Evolutionary conservation across 23 red algal genomes (phyloP).

Genomic region (Cyanidiococcus yangmingshanensis): DNA sequence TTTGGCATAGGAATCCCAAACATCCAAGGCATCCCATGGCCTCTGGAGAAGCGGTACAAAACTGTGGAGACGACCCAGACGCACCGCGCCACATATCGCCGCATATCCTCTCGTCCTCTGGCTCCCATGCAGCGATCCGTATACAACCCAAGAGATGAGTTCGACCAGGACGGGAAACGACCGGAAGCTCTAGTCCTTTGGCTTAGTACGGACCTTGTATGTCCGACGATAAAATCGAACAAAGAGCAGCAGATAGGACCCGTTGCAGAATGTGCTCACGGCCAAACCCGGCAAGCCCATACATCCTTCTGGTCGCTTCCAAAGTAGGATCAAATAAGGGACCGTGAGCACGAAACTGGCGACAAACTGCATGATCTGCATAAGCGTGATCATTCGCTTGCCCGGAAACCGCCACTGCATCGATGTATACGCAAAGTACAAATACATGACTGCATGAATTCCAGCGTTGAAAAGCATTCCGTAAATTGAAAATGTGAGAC

Average conservation of each 20-base stretch:
- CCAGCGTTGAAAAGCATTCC: constrained; percentile 83
- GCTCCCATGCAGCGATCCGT: no score
- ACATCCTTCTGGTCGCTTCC: constrained; percentile 13
- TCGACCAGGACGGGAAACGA: no score
- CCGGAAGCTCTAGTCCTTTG: background rate
- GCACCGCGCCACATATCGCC: no score
- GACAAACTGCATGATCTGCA: constrained; percentile 90
- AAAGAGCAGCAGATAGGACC: constrained; percentile 74
- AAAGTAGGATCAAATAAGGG: constrained; percentile 30
- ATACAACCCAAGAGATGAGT: no score
- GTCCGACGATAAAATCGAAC: constrained; percentile 64
- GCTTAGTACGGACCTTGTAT: constrained; percentile 11
- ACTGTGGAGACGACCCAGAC: no score
- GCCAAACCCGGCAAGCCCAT: constrained; percentile 49
- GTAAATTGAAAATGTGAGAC: constrained; percentile 20
- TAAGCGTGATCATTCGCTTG: constrained; percentile 51
- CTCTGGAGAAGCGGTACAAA: no score
- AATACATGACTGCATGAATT: constrained; percentile 87
- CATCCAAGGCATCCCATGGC: no score
- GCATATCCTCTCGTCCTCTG: no score
- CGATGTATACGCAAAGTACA: constrained; percentile 51
- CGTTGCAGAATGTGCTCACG: constrained; percentile 52
- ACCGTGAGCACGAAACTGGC: constrained; percentile 60
- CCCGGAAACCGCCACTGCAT: constrained; percentile 32
- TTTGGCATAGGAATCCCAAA: no score